phyloP scores from a whole-genome alignment of 2,329 filamentous ascomycete species.

The Cladorrhinum sp. region DNA sequence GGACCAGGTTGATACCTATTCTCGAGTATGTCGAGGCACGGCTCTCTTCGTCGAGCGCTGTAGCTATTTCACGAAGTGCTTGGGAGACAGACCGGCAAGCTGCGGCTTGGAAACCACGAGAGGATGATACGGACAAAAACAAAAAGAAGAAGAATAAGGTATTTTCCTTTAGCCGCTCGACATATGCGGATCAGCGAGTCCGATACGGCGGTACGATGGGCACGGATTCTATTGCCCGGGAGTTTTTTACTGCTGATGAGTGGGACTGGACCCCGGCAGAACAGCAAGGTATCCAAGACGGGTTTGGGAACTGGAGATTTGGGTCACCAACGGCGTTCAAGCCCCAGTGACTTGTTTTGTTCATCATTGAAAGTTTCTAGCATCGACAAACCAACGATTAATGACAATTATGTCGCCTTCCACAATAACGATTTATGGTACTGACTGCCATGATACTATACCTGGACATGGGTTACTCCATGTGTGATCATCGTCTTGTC shows the following conservation, averaged over 20 bases:
- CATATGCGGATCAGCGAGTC: constrained; percentile 50
- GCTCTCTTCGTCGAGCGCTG: constrained; percentile 45
- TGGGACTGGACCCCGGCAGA: constrained; percentile 61
- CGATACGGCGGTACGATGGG: constrained; percentile 49
- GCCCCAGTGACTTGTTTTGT: neutral
- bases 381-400: neutral
- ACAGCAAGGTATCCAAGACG: neutral
- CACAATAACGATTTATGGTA: no score
- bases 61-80: constrained; percentile 42
- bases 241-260: constrained; percentile 52
- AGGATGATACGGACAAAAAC: constrained; percentile 20
- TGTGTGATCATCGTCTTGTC: neutral
- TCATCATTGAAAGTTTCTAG: neutral
- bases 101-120: constrained; percentile 39
- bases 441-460: neutral
- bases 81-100: constrained; percentile 45
- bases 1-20: constrained; percentile 62
- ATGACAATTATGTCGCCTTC: no score
- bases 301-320: constrained; percentile 1
- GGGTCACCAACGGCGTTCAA: neutral
- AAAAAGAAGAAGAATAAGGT: constrained; percentile 24
- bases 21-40: constrained; percentile 62
- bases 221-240: constrained; percentile 49
- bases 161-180: constrained; percentile 51
- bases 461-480: neutral